These are phyloP conservation scores for Penicillium egyptiacum DNA, from an alignment of 495 filamentous ascomycete genomes.

Conservation along the genomic window DNA sequence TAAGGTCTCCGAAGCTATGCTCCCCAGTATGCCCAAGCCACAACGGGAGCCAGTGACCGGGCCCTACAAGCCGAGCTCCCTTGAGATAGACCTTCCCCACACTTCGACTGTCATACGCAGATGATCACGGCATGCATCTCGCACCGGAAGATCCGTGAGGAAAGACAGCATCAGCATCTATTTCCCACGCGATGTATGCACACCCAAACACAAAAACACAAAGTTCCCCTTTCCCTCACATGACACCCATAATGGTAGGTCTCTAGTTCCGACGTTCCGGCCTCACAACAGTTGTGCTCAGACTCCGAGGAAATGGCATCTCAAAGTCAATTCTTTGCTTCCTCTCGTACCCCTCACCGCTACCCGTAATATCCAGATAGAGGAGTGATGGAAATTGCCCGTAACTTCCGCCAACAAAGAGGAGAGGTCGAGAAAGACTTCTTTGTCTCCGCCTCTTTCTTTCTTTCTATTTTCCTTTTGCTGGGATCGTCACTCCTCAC, in stretches of 20 bases:
- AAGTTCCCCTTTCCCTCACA: constrained; percentile 12
- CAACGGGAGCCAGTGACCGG: constrained; percentile 9
- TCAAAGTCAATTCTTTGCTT: constrained; percentile 26
- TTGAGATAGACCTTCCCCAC: constrained; percentile 7
- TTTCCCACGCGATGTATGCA: constrained; percentile 5
- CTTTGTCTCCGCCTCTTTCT: not conserved
- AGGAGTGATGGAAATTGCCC: constrained; percentile 1
- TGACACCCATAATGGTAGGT: constrained; percentile 12
- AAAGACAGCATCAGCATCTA: constrained; percentile 2
- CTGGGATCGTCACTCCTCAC: not conserved
- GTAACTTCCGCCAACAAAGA: not conserved
- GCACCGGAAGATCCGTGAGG: constrained; percentile 9
- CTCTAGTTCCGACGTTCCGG: constrained; percentile 27
- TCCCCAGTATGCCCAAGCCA: constrained; percentile 3
- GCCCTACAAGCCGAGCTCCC: not conserved
- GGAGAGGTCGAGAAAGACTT: constrained; percentile 5
- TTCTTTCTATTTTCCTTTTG: not conserved
- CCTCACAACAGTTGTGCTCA: constrained; percentile 7
- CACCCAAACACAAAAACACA: not conserved
- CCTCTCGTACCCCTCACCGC: constrained; percentile 19
- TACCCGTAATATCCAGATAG: constrained; percentile 2
- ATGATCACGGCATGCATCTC: constrained; percentile 8
- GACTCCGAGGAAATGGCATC: not conserved
- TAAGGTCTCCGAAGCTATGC: not conserved
- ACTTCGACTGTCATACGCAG: constrained; percentile 7